These are phyloP conservation scores for Saccharomyces hybrid DNA, from an alignment of 1,139 yeast genomes.

Conservation along the genomic window DNA sequence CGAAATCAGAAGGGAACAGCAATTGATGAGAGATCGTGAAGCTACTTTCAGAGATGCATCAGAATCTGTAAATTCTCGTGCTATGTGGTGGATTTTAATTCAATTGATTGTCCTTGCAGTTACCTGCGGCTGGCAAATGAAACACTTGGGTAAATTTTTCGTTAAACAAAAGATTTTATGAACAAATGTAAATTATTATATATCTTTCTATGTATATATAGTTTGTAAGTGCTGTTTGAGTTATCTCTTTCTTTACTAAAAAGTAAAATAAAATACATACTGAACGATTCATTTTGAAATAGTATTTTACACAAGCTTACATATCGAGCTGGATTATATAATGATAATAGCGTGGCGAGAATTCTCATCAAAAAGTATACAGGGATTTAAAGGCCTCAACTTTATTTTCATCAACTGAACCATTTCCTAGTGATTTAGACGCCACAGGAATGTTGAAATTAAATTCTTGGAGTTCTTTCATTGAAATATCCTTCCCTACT, in stretches of 20 bases:
- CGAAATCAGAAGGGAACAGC: conserved; percentile 56
- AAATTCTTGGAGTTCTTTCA: conserved; percentile 2
- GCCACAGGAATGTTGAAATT: conserved; percentile 18
- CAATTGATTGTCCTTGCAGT: conserved; percentile 49
- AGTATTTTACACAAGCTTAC: background rate
- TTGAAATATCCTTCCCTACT: background rate
- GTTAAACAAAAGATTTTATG: conserved; percentile 57
- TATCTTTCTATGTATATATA: background rate
- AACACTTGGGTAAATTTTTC: conserved; percentile 55
- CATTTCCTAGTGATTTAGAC: conserved; percentile 10
- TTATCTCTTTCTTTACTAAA: background rate
- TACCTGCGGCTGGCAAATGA: conserved; percentile 62
- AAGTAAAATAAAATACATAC: background rate
- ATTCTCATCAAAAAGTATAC: background rate
- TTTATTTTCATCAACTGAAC: conserved; percentile 13
- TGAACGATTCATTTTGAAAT: background rate
- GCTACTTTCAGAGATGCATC: conserved; percentile 58
- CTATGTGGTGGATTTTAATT: conserved; percentile 56
- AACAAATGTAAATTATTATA: conserved; percentile 1
- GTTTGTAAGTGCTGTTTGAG: background rate
- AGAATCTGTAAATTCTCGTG: conserved; percentile 57
- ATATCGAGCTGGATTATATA: background rate
- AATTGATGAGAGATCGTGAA: conserved; percentile 61
- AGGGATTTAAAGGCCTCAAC: conserved; percentile 16
- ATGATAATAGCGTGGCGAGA: background rate